Base-by-base conservation (phyloP, 306 rosid species). In the Trifolium repens region DNA sequence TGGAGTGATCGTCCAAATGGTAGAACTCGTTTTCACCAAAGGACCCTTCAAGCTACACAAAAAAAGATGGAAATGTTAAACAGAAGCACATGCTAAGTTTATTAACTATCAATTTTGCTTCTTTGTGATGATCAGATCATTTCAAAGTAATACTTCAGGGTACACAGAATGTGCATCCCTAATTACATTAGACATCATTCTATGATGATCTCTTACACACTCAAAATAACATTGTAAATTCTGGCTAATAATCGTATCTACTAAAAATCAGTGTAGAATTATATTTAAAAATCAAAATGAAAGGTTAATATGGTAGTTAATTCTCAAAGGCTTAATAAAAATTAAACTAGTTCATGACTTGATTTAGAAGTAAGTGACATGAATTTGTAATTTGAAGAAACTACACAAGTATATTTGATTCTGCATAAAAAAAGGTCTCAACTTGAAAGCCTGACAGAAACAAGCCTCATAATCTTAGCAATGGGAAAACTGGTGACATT, bases 41-140 rank as follows among this genome's bases (percentile, higher is more conserved):
- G 96, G 89, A 76, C 89, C 97, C 87, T 85, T 89, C 89, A 93
- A 83, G 73, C 98, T 91, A 74, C 66, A 77, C 59, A 78, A 75
- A 71, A 62, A 75, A 61, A 83, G 71, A 81, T 4, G 63, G 15
- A 68, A 42, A 73, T 59, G 59, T 82, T 71, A 61, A 9, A 63
- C 34, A 68, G 47, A 83, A 63, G 63, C 80, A 49, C 61, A 12
- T 69, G 54, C 30, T 14, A 15, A 60, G 65, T 58, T 37, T 54
- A 66, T 37, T 19, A 27, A 75, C 50, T 37, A 71, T 22, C 46
- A 47, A 73, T 58, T 76, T 69, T 43, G 54, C 62, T 74, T 50
- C 64, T 55, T 39, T 47, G 44, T 17, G 61, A 14, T 35, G 57
- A 57, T 16, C 61, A 77, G 67, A 50, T 24, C 47, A 77, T 50